Evolutionary conservation across 805 yeast species (phyloP).

Genomic region (Myxozyma vanderwaltii): DNA sequence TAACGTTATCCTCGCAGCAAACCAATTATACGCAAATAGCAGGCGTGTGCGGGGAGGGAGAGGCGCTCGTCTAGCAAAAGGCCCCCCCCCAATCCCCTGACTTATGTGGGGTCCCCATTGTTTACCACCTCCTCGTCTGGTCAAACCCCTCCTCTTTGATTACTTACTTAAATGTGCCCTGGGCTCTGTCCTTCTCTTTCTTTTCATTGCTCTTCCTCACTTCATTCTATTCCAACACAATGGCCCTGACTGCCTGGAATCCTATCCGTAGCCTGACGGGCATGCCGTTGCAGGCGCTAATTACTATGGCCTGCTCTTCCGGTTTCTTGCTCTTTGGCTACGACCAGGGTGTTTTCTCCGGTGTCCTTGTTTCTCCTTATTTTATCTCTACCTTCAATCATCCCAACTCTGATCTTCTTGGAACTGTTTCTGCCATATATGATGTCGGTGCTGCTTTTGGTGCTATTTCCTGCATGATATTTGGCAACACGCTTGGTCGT

Average conservation of each 20-base stretch:
- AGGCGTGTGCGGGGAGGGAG: too few relatives aligned
- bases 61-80: neutral
- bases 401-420: conserved; percentile 37
- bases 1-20: too few relatives aligned
- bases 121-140: conserved; percentile 1
- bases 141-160: neutral
- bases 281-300: conserved; percentile 14
- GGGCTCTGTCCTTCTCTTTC: neutral
- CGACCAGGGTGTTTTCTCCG: conserved; percentile 44
- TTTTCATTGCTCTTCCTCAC: neutral
- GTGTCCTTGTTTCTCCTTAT: conserved; percentile 64
- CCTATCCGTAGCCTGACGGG: conserved; percentile 11
- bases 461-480: conserved; percentile 61
- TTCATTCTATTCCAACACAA: neutral
- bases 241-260: neutral
- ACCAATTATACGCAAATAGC: too few relatives aligned
- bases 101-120: conserved; percentile 10
- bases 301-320: conserved; percentile 24
- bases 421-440: conserved; percentile 47
- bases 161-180: neutral
- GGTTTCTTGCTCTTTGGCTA: conserved; percentile 42
- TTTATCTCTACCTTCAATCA: conserved; percentile 21
- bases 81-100: neutral
- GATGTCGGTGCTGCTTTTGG: conserved; percentile 79
- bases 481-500: conserved; percentile 69